phyloP scores from a whole-genome alignment of 225 moss, liverwort and hornwort genomes.

The Climacium dendroides region DNA sequence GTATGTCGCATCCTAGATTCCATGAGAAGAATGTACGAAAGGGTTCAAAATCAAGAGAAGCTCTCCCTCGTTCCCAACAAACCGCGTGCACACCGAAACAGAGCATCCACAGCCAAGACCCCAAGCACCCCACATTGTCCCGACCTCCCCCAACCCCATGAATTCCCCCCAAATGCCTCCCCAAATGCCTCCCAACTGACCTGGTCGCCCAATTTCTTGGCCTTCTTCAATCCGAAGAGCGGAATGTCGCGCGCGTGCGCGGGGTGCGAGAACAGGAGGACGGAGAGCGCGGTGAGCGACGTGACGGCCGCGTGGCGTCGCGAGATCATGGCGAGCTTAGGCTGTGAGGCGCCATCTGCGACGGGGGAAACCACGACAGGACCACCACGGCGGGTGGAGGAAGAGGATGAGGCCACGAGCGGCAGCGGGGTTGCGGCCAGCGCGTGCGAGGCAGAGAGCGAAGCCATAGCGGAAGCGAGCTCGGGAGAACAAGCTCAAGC shows the following conservation, averaged over 20 bases:
- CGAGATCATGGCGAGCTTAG: not conserved
- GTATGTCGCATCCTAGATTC: not conserved
- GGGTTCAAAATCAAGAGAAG: not conserved
- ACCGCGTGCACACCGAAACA: not conserved
- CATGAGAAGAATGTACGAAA: not conserved
- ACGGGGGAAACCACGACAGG: not conserved
- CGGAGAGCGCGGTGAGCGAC: constrained; percentile 34
- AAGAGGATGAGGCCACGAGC: not conserved
- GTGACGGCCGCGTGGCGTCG: constrained; percentile 35
- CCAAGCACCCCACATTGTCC: not conserved
- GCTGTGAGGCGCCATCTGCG: not conserved
- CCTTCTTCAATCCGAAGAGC: constrained; percentile 38
- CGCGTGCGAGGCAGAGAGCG: constrained; percentile 26
- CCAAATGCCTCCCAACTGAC: not conserved
- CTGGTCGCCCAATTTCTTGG: constrained; percentile 13
- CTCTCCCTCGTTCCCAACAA: not conserved
- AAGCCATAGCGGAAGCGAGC: constrained; percentile 9
- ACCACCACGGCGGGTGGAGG: not conserved
- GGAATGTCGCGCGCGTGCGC: constrained; percentile 46
- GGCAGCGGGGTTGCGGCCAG: not conserved
- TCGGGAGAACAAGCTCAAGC: not conserved
- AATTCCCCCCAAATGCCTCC: not conserved
- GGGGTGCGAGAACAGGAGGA: constrained; percentile 12
- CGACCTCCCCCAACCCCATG: not conserved
- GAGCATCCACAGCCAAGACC: not conserved